These are phyloP conservation scores for Saccharomycopsis oosterbeekiorum DNA, from an alignment of 805 yeast genomes.

Conservation along the genomic window DNA sequence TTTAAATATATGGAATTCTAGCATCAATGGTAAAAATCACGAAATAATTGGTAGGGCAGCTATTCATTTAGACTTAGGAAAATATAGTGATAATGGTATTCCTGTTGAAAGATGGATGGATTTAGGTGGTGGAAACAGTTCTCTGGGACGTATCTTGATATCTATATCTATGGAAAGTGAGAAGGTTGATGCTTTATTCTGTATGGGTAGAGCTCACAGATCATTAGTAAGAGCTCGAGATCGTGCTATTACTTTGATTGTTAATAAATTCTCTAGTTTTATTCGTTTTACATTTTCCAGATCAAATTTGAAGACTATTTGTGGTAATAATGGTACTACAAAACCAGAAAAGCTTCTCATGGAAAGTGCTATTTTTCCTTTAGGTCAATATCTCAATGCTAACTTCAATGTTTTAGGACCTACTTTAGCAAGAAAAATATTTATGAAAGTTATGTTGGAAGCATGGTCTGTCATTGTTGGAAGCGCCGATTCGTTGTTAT, in stretches of 20 bases:
- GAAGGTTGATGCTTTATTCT: slow-evolving; percentile 68
- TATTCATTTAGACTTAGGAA: slow-evolving; percentile 50
- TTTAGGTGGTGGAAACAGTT: slow-evolving; percentile 31
- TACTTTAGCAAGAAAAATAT: slow-evolving; percentile 42
- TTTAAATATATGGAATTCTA: slow-evolving; percentile 59
- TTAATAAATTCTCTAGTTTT: slow-evolving; percentile 59
- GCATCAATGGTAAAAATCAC: slow-evolving; percentile 35
- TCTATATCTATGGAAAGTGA: slow-evolving; percentile 74
- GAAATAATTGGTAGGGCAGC: slow-evolving; percentile 57
- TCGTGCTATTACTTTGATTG: slow-evolving; percentile 57
- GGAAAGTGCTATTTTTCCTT: slow-evolving; percentile 59
- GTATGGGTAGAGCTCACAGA: slow-evolving; percentile 66
- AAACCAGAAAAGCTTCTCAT: slow-evolving; percentile 38
- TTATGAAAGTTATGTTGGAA: slow-evolving; percentile 58
- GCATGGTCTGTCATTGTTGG: slow-evolving; percentile 71
- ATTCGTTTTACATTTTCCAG: slow-evolving; percentile 50
- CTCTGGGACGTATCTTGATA: slow-evolving; percentile 58
- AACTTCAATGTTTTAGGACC: slow-evolving; percentile 57
- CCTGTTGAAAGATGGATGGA: slow-evolving; percentile 52
- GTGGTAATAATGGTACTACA: slow-evolving; percentile 39
- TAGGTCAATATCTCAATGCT: slow-evolving; percentile 63
- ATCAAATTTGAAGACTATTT: slow-evolving; percentile 43
- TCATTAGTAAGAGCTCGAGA: slow-evolving; percentile 55
- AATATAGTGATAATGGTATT: slow-evolving; percentile 56
- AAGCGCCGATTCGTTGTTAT: slow-evolving; percentile 57